Conservation (phyloP, 257 asterid genomes). For the Ajuga chamaepitys region DNA sequence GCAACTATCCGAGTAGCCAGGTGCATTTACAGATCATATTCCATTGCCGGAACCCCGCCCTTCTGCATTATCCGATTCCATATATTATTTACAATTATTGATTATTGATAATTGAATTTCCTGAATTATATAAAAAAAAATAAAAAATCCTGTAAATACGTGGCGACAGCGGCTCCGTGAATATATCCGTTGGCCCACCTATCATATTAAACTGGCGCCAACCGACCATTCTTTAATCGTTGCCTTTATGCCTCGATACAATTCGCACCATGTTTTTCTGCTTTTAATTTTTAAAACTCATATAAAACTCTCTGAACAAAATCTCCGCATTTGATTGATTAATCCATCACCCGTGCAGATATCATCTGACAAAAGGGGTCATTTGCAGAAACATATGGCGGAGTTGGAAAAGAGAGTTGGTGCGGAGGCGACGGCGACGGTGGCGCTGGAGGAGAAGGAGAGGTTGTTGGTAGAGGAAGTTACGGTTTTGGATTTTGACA, state of each 20-base stretch:
- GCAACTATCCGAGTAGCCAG: not conserved
- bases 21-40: slow-evolving; percentile 22
- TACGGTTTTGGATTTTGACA: slow-evolving; percentile 74
- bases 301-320: not conserved
- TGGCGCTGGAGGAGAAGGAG: slow-evolving; percentile 41
- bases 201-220: slow-evolving; percentile 38
- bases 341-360: not conserved
- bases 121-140: not conserved
- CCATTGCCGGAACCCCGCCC: slow-evolving; percentile 11
- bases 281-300: not conserved
- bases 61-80: not conserved
- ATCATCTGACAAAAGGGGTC: slow-evolving; percentile 6
- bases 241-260: slow-evolving; percentile 6
- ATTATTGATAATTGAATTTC: not conserved
- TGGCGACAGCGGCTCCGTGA: slow-evolving; percentile 26
- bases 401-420: slow-evolving; percentile 30
- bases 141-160: slow-evolving; percentile 7
- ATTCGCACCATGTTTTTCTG: slow-evolving; percentile 9
- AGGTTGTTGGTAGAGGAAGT: slow-evolving; percentile 43
- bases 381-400: slow-evolving; percentile 19
- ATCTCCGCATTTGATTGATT: not conserved
- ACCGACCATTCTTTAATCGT: slow-evolving; percentile 21
- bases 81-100: not conserved
- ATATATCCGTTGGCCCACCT: slow-evolving; percentile 22
- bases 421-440: slow-evolving; percentile 16